Base-by-base conservation (phyloP, 208 protist species). In the Trypanosoma cruzi region DNA sequence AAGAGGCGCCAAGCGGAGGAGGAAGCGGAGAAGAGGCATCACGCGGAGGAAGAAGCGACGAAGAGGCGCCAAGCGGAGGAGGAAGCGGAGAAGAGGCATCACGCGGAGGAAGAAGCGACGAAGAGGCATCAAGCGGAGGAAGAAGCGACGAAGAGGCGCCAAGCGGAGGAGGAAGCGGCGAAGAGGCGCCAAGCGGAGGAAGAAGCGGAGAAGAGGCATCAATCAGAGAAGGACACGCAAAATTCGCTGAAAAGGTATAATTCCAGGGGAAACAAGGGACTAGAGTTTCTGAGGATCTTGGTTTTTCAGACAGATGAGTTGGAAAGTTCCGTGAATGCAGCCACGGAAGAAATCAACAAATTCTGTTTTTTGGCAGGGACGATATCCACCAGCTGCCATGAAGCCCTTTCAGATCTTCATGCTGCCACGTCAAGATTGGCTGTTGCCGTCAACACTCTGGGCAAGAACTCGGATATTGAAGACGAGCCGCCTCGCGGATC, bases 151-250 rank as follows among this genome's bases (percentile, higher is more conserved):
- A 10, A 13, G 36, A 40, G 10, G 36, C 36, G 36, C 36, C 36
- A 40, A 10, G 36, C 36, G 10, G 36, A 40, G 36, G 36, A 40
- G 36, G 36, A 40, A 10, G 36, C 36, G 36, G 36, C 4, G 10
- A 40, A 10, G 36, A 40, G 10, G 36, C 36, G 36, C 10, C 36
- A 40, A 10, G 36, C 8, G 37, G 31, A 13, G 54, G 40, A 40
- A 13, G 22, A 74, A 16, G 68, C 62, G n/a, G n/a, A n/a, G n/a
- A n/a, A 20, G 48, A 63, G 48, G 48, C n/a, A 18, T 14, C 7
- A 61, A n/a, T 20, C 13, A 22, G 37, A 49, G 37, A 28, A 32
- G 40, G 20, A 28, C 20, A 63, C 6, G n/a, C 36, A 29, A 31
- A 18, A 29, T 28, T 29, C n/a, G 16, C 13, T 26, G 57, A 63